These are phyloP conservation scores for Adiantum capillusveneris DNA, from an alignment of 75 land plant species.

Conservation along the genomic window DNA sequence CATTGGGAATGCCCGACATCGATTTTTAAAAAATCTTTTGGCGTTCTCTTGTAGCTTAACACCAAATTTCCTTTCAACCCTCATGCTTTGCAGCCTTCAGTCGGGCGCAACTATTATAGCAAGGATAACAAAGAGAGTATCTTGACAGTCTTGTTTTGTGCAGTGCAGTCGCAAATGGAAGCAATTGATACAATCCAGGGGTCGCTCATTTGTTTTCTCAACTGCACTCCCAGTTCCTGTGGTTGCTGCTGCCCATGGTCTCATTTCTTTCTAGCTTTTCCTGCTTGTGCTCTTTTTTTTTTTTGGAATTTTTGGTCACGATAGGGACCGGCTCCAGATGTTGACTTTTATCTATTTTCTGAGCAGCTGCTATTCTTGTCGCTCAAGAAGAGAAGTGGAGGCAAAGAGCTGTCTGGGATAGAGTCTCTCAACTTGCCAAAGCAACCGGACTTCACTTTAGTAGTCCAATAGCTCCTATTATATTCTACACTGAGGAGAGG, in stretches of 20 bases:
- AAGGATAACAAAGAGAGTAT: too few relatives aligned
- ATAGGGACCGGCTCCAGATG: not conserved
- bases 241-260: constrained; percentile 92
- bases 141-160: not conserved
- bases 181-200: constrained; percentile 79
- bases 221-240: constrained; percentile 79
- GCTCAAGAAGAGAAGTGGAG: constrained; percentile 73
- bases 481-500: constrained; percentile 71
- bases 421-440: constrained; percentile 54
- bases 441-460: constrained; percentile 44
- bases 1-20: too few relatives aligned
- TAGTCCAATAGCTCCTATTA: constrained; percentile 84
- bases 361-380: constrained; percentile 78
- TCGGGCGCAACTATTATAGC: not conserved
- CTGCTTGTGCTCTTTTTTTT: not conserved
- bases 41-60: too few relatives aligned
- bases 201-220: constrained; percentile 95
- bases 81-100: not conserved
- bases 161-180: constrained; percentile 88
- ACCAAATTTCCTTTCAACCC: not conserved
- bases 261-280: not conserved
- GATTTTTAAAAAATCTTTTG: too few relatives aligned
- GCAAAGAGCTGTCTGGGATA: constrained; percentile 54
- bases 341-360: constrained; percentile 1
- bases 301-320: not conserved